These are phyloP conservation scores for Corniculantispora saksenae DNA, from an alignment of 2,329 filamentous ascomycete genomes.

Conservation along the genomic window DNA sequence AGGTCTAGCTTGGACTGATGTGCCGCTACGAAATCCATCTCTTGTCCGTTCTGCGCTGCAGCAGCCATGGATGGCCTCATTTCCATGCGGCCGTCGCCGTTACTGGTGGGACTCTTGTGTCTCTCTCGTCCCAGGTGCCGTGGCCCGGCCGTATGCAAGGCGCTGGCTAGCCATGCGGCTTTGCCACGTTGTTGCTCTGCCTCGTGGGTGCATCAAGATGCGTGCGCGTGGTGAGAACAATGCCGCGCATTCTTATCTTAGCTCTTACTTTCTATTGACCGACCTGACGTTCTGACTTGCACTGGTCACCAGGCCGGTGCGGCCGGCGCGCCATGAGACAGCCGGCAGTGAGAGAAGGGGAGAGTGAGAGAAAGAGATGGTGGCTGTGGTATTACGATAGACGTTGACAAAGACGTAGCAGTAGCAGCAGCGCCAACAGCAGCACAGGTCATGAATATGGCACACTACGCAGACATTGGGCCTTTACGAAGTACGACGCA, in stretches of 20 bases:
- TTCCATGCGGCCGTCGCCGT: conserved; percentile 2
- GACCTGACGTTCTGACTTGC: neutral
- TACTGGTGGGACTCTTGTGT: neutral
- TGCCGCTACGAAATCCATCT: too few species aligned
- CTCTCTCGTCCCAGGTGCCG: neutral
- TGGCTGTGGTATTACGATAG: neutral
- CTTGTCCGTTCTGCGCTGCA: too few species aligned
- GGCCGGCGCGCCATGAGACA: neutral
- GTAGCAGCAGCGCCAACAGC: neutral
- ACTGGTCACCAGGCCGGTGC: neutral
- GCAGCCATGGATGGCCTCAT: neutral
- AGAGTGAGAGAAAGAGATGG: neutral
- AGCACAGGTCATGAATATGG: neutral
- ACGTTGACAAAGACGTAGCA: neutral
- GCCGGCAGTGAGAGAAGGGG: conserved; percentile 6
- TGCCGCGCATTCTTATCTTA: neutral
- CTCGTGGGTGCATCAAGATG: neutral
- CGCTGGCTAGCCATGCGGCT: neutral
- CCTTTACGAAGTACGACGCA: too few species aligned
- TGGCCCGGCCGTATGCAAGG: neutral
- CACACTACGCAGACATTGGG: too few species aligned
- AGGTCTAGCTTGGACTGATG: neutral
- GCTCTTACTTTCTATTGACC: neutral
- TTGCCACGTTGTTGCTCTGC: conserved; percentile 7
- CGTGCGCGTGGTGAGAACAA: neutral